Base-by-base conservation (phyloP, 2,329 filamentous ascomycete genomes). In the Fusarium setosum region DNA sequence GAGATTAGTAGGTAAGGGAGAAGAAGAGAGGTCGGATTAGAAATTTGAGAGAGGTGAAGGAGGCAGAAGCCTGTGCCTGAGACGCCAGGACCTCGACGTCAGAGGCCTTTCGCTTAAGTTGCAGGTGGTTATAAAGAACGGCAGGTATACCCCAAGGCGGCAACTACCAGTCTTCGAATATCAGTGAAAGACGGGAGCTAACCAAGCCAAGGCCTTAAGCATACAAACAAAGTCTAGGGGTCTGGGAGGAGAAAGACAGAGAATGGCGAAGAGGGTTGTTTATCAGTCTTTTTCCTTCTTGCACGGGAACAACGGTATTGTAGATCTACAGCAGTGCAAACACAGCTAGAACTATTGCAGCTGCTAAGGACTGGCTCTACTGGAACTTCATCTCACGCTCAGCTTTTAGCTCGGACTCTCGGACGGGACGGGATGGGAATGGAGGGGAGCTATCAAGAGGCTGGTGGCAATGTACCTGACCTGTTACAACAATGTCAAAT, bases 41-140 rank as follows among this genome's bases (percentile, higher is more conserved):
- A 10, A 42, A 11, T 34, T 10, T n/a, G 21, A 47, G 21, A 17
- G 44, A 37, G 38, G 17, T n/a, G 47, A 35, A 49, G 31, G 13
- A 56, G 23, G 20, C 34, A 18, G 20, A 34, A 29, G 37, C 26
- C 37, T 34, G 13, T 17, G 41, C 37, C 26, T 57, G 24, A 57
- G 38, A 45, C 37, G 23, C 53, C 10, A 63, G 35, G 40, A 53
- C 55, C 48, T 61, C 26, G 20, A 61, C 50, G 59, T 67, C 59
- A 67, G 63, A 67, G 52, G 35, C 41, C 45, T 60, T 51, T 67
- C 52, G 41, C 32, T 35, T 49, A 23, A 35, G 45, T 34, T 49
- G 24, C 45, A 48, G 44, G 29, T 45, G 42, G 44, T 49, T 49
- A 20, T 9, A 18, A 49, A 17, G 18, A 13, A 20, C 20, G 18